Conservation (phyloP, 2,329 filamentous ascomycete genomes). For the Piedraia hortae region DNA sequence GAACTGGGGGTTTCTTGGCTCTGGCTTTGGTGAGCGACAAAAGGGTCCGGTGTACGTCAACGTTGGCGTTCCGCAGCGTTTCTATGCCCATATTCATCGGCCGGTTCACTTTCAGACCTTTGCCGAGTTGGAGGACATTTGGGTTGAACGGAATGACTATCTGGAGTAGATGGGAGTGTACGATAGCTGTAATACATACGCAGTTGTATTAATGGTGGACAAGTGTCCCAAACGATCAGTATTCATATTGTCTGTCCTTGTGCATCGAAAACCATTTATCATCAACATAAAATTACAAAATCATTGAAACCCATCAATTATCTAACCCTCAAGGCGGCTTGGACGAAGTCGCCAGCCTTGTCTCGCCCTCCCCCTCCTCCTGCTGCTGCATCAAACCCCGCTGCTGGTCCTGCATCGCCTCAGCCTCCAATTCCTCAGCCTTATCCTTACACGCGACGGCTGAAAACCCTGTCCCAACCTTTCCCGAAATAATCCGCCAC, state of each 20-base stretch:
- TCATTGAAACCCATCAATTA: no score
- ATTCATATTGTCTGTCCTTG: no score
- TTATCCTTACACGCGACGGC: constrained; percentile 67
- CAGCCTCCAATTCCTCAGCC: constrained; percentile 28
- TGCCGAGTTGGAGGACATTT: constrained; percentile 86
- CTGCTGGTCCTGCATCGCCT: constrained; percentile 5
- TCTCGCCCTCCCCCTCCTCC: no score
- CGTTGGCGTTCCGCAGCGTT: constrained; percentile 64
- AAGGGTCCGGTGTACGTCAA: constrained; percentile 67
- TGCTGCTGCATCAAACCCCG: no score
- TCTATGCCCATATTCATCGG: constrained; percentile 79
- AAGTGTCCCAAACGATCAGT: no score
- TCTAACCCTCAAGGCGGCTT: no score
- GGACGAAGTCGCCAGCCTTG: no score
- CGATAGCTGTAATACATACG: no score
- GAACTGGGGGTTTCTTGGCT: constrained; percentile 98
- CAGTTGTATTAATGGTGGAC: no score
- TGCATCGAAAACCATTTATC: no score
- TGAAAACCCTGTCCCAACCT: constrained; percentile 73
- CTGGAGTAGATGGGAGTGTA: constrained; percentile 54
- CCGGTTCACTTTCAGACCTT: constrained; percentile 94
- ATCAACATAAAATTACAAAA: no score
- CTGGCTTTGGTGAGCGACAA: constrained; percentile 59
- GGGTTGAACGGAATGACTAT: constrained; percentile 77
- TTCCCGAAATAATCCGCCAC: constrained; percentile 76